Base-by-base conservation (phyloP, 1,284 basidiomycete species). In the Cystobasidium pallidum region DNA sequence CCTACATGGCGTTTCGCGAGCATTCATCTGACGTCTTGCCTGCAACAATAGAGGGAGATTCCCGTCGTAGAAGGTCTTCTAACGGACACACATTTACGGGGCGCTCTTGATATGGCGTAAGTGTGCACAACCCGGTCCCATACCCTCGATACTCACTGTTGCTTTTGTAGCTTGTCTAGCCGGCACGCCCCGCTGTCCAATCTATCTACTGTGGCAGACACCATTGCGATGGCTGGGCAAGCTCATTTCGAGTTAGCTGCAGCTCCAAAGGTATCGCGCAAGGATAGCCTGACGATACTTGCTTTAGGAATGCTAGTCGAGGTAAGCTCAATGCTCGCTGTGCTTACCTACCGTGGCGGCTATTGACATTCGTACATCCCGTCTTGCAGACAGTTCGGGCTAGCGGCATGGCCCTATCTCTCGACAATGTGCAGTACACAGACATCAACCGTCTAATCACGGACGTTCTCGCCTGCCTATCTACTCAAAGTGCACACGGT, bases 211-310 rank as follows among this genome's bases (percentile, higher is more conserved):
- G 43, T 47, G 15, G 26, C 17, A 41, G 36, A 39, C 13, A 34
- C n/a, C 49, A 45, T 58, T 49, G 28, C 24, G 26, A 30, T 26
- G 8, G 43, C 36, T 47, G 55, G 66, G 24, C 34, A 58, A 47
- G 54, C 54, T 43, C 54, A 67, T 21, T 58, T 67, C 45, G 66
- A 58, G 39, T 30, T 67, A 15, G 36, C 39, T 43, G 26, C 41
- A 11, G 17, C 17, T 57, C 30, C 47, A 1, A 43, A 28, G 2
- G 17, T 41, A 45, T 43, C 43, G 21, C 66, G 66, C 17, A n/a
- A 28, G 24, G 36, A 67, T 15, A 30, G n/a, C 17, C 52, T 67
- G 34, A 39, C 30, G 26, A 32, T 43, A 3, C 15, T 43, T n/a
- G 47, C 24, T 8, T 24, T 58, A 17, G 21, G 26, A 3, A 26